A percentile compares a stretch with the other conserved stretches of the same genome.
Conservation (phyloP, 495 filamentous ascomycete genomes). For the Annulohypoxylon nitens region DNA sequence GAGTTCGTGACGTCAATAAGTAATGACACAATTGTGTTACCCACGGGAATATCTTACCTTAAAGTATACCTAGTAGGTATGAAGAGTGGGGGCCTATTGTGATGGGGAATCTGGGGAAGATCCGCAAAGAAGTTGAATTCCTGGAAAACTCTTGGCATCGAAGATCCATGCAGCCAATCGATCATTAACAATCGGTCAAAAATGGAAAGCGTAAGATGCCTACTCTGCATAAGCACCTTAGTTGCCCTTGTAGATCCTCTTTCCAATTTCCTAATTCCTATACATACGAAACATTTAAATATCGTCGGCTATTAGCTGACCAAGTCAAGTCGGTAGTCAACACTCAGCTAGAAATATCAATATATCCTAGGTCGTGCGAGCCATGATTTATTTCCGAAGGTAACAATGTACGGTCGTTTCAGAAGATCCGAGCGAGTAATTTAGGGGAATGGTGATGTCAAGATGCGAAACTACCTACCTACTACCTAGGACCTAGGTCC, state of each 20-base stretch:
- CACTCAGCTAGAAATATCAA: neutral
- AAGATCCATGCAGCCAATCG: constrained; percentile 39
- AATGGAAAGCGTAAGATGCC: constrained; percentile 22
- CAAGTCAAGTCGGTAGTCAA: too few species aligned
- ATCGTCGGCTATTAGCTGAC: too few species aligned
- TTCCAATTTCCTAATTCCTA: neutral
- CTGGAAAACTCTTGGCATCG: constrained; percentile 44
- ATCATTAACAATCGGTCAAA: constrained; percentile 27
- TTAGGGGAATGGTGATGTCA: constrained; percentile 21
- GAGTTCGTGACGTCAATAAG: constrained; percentile 39
- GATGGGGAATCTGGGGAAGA: constrained; percentile 37
- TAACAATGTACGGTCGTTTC: constrained; percentile 12
- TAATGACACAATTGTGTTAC: constrained; percentile 43
- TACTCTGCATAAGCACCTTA: neutral
- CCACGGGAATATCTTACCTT: constrained; percentile 34
- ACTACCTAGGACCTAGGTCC: neutral
- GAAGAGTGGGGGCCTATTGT: constrained; percentile 28
- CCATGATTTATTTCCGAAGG: neutral
- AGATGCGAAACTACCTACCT: neutral
- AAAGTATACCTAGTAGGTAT: constrained; percentile 16
- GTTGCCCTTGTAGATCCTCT: neutral
- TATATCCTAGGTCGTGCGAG: neutral
- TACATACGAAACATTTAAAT: too few species aligned
- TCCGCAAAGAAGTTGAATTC: constrained; percentile 15
- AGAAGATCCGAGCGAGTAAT: constrained; percentile 5